phyloP scores from a whole-genome alignment of 2,329 filamentous ascomycete species.

The Pestalotiopsis sp. region DNA sequence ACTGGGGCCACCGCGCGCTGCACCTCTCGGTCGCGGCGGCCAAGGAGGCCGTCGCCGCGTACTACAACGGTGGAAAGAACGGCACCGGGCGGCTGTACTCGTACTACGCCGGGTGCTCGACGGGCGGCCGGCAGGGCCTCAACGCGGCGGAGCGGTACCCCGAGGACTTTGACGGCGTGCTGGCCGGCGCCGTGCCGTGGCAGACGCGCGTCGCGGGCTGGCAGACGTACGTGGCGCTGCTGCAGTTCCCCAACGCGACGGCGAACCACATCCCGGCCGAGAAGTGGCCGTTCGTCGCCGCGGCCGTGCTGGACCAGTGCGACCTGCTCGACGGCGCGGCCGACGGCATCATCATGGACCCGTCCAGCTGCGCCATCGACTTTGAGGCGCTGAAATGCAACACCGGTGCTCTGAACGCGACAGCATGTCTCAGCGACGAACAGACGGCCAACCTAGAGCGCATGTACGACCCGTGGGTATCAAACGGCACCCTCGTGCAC shows the following conservation, averaged over 20 bases:
- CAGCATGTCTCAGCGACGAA: conserved; percentile 40
- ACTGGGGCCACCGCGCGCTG: conserved; percentile 23
- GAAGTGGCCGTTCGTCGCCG: conserved; percentile 32
- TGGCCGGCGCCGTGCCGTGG: conserved; percentile 41
- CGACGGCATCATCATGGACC: conserved; percentile 42
- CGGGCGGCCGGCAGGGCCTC: conserved; percentile 55
- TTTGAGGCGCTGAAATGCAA: conserved; percentile 35
- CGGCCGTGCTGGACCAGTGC: conserved; percentile 40
- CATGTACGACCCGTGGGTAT: conserved; percentile 26
- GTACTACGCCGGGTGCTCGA: conserved; percentile 55
- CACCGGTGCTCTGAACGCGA: conserved; percentile 26
- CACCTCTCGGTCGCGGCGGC: conserved; percentile 37
- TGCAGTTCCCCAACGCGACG: conserved; percentile 27
- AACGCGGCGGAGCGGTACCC: conserved; percentile 42
- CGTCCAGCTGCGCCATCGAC: conserved; percentile 36
- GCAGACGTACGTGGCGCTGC: conserved; percentile 27
- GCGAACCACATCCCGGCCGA: conserved; percentile 25
- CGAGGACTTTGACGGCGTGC: conserved; percentile 51
- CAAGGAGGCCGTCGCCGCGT: conserved; percentile 44
- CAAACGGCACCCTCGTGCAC: conserved; percentile 12
- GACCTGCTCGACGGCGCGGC: conserved; percentile 40
- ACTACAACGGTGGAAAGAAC: conserved; percentile 35
- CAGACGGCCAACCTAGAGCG: conserved; percentile 45
- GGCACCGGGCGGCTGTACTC: conserved; percentile 32
- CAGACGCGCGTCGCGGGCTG: conserved; percentile 18